These are phyloP conservation scores for Candida sithepensis DNA, from an alignment of 805 yeast species.

Conservation along the genomic window DNA sequence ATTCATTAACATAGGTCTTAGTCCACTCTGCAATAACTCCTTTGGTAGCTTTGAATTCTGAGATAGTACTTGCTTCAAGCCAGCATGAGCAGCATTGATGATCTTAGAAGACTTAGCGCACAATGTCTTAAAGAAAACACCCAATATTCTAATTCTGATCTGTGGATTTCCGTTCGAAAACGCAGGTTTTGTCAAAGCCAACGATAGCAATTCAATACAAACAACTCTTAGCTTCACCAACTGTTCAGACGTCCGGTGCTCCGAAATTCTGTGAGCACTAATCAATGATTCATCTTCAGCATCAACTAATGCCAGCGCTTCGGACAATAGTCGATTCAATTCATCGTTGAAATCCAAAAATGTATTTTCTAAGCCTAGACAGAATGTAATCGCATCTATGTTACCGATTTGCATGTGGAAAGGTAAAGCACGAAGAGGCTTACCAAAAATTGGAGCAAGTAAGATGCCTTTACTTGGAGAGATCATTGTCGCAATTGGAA, in stretches of 20 bases:
- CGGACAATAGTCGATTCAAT: constrained; percentile 75
- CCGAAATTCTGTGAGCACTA: constrained; percentile 79
- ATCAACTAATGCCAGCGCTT: constrained; percentile 91
- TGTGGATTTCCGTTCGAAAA: constrained; percentile 62
- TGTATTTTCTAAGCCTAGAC: constrained; percentile 74
- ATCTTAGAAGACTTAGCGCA: constrained; percentile 81
- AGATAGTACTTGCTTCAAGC: constrained; percentile 75
- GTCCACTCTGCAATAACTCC: constrained; percentile 90
- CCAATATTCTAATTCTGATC: constrained; percentile 79
- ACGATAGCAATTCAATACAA: constrained; percentile 76
- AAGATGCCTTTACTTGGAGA: constrained; percentile 79
- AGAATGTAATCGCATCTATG: constrained; percentile 94
- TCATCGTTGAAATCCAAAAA: constrained; percentile 88
- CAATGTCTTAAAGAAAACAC: constrained; percentile 91
- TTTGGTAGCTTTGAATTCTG: constrained; percentile 89
- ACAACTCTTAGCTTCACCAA: constrained; percentile 83
- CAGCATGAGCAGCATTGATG: constrained; percentile 90
- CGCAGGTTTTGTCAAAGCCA: constrained; percentile 82
- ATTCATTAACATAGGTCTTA: constrained; percentile 93
- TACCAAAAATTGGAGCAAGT: constrained; percentile 91
- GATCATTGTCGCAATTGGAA: constrained; percentile 71
- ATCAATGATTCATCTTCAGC: constrained; percentile 97
- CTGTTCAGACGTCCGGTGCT: constrained; percentile 85
- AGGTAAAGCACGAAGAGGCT: constrained; percentile 93
- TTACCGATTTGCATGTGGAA: constrained; percentile 99